Conservation (phyloP, 2,329 filamentous ascomycete species). For the Bipolaris bicolor region DNA sequence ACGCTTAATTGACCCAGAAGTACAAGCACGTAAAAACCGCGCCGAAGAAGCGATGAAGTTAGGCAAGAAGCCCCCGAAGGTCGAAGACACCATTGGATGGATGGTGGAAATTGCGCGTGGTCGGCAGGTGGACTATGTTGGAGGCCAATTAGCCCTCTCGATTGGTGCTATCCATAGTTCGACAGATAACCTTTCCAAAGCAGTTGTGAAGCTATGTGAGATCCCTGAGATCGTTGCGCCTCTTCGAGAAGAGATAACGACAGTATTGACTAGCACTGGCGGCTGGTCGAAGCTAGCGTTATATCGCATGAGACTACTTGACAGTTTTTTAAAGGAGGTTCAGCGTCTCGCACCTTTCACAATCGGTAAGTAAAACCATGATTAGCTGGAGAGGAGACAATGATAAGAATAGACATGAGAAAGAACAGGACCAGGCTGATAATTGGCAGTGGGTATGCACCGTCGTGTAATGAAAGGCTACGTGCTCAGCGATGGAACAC, state of each 20-base stretch:
- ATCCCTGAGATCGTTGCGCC: constrained; percentile 4
- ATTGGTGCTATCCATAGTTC: constrained; percentile 3
- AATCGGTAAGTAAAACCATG: background rate
- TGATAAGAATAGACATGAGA: background rate
- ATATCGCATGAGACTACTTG: constrained; percentile 3
- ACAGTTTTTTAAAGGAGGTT: constrained; percentile 3
- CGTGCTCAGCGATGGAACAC: constrained; percentile 7
- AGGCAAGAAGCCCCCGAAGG: background rate
- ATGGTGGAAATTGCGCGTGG: constrained; percentile 1
- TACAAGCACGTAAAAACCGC: background rate
- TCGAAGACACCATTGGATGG: constrained; percentile 1
- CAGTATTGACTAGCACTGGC: background rate
- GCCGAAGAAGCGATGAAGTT: constrained; percentile 1
- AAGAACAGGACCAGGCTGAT: constrained; percentile 3
- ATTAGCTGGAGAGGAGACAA: background rate
- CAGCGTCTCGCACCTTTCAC: background rate
- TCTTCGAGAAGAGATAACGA: constrained; percentile 1
- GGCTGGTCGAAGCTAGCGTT: constrained; percentile 2
- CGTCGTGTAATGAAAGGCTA: constrained; percentile 4
- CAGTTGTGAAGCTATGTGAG: constrained; percentile 3
- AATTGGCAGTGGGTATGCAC: constrained; percentile 2
- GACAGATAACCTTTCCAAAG: constrained; percentile 5
- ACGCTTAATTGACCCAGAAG: constrained; percentile 4
- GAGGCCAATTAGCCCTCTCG: background rate
- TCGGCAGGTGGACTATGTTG: background rate